Evolutionary conservation across 116 monocot species (phyloP).

Genomic region (Zostera marina): DNA sequence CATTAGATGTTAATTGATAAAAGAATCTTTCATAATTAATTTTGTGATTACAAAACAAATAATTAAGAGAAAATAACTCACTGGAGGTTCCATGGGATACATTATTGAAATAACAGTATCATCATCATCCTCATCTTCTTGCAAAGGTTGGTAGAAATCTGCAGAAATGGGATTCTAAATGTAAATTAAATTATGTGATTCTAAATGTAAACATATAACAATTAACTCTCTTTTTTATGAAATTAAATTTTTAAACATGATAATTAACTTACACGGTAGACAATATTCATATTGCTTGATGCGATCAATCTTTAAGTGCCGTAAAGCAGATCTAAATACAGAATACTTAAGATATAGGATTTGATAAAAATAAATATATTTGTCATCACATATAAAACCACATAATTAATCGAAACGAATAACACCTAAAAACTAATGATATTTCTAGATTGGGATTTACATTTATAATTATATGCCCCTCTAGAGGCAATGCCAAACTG

Average conservation of each 20-base stretch:
- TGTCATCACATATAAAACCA: no score
- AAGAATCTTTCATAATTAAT: not conserved
- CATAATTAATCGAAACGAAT: no score
- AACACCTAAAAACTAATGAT: no score
- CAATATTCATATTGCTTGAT: conserved; percentile 87
- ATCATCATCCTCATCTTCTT: conserved; percentile 63
- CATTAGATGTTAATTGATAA: not conserved
- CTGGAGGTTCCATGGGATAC: conserved; percentile 87
- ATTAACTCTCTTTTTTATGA: not conserved
- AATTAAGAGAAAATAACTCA: conserved; percentile 1
- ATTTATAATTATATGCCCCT: no score
- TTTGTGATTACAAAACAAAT: not conserved
- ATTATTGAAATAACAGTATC: conserved; percentile 86
- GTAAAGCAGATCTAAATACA: conserved; percentile 45
- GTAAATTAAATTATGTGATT: no score
- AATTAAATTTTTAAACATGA: not conserved
- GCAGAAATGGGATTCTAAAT: not conserved
- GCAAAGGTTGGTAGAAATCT: conserved; percentile 75
- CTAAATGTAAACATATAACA: no score
- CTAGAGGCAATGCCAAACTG: no score
- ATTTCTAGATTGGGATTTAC: no score
- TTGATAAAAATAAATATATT: no score
- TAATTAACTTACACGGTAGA: conserved; percentile 57
- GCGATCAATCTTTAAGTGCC: conserved; percentile 62
- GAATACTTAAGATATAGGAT: not conserved